Conservation (phyloP, 202 grass and related monocot genomes). For the Cymbopogon flexuosus region DNA sequence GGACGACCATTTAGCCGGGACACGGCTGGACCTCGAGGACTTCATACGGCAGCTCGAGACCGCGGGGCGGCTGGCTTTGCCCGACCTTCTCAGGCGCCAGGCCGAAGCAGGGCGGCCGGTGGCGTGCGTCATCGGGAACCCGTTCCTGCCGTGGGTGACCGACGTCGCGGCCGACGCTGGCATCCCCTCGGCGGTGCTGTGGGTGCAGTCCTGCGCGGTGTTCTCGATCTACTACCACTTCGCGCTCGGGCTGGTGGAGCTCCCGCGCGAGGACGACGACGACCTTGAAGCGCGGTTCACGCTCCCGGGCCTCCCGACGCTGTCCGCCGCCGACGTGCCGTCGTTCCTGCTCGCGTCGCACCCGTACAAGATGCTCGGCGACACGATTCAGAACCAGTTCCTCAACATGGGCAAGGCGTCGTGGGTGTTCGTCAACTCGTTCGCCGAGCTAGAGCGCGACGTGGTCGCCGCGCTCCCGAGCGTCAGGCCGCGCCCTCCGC, state of each 20-base stretch:
- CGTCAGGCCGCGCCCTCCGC: neutral
- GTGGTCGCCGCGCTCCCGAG: neutral
- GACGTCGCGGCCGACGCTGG: neutral
- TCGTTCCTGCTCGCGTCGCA: neutral
- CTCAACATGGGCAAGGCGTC: neutral
- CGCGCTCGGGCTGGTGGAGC: neutral
- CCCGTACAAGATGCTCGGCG: neutral
- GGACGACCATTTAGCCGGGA: neutral
- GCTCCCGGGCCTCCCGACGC: neutral
- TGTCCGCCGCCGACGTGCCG: neutral
- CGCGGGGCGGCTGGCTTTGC: neutral
- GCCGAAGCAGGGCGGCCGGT: neutral
- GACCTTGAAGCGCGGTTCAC: neutral
- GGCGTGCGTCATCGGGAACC: neutral
- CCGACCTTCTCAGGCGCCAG: neutral
- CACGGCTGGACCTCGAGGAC: neutral
- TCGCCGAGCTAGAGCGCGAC: neutral
- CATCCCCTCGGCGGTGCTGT: neutral
- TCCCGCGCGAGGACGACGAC: neutral
- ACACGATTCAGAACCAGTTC: neutral
- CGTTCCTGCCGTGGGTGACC: neutral
- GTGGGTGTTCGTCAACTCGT: slow-evolving; percentile 9
- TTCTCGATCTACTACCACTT: neutral
- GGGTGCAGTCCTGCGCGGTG: slow-evolving; percentile 6
- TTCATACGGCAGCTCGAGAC: neutral